Base-by-base conservation (phyloP, 1,284 basidiomycete species). In the Trametes polyzona region DNA sequence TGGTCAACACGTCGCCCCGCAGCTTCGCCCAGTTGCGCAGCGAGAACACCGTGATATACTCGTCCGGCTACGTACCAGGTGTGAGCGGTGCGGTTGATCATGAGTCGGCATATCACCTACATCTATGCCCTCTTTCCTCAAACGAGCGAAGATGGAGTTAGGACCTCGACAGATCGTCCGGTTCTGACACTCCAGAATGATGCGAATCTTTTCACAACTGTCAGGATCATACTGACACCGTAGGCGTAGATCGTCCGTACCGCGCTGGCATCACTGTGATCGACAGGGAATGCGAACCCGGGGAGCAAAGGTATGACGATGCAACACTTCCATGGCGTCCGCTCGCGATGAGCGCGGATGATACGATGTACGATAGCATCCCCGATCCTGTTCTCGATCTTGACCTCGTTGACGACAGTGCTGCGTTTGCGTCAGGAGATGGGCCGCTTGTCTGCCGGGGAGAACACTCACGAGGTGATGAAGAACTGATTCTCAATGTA, bases 401-500 rank as follows among this genome's bases (percentile, higher is more conserved):
- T 83, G 36, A 93, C 86, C 57, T 95, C 94, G 64, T 92, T 92
- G 24, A 96, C 87, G 1, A 87, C 78, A 0, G 96, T 98, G 21
- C 93, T 93, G 26, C 12, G 49, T 14, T 12, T 0, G 35, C 4
- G 12, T 47, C 12, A 59, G 24, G 23, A 52, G 23, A n/a, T 26
- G 27, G 3, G 21, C 2, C 21, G 16, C 10, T 16, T 42, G 33
- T 2, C 8, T n/a, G 3, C 2, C 3, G 17, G 3, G 27, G 12
- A 24, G 3, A 9, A 8, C 17, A 73, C 87, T 69, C 71, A 92
- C 83, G 92, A 97, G 0, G 95, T 93, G 69, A 99, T 95, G 76
- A 99, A 99, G 78, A 98, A 99, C 73, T 99, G 96, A 70, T 99
- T 98, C 73, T 98, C 95, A 58, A 95, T 94, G 74, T 95, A 95